phyloP scores from a whole-genome alignment of 2,329 filamentous ascomycete genomes.

The Ceratocystis albifundus region DNA sequence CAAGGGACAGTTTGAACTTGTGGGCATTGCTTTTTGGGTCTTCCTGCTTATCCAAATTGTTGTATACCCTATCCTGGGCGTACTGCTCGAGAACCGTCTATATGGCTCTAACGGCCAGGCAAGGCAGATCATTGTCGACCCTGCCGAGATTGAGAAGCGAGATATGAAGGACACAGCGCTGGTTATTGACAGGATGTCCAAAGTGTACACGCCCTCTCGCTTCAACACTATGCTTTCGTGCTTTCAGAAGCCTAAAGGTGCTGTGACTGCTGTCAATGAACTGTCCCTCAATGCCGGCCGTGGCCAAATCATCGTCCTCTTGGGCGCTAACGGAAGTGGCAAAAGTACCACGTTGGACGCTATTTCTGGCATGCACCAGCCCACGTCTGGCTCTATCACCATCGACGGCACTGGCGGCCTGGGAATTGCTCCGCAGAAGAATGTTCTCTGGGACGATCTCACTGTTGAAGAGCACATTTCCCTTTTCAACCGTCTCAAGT shows the following conservation, averaged over 20 bases:
- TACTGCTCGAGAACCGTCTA: constrained; percentile 58
- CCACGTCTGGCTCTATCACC: constrained; percentile 64
- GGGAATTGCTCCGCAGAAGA: constrained; percentile 84
- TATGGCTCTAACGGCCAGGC: constrained; percentile 62
- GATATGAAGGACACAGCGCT: constrained; percentile 42
- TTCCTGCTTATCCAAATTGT: constrained; percentile 69
- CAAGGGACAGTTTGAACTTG: constrained; percentile 47
- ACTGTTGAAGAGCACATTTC: constrained; percentile 74
- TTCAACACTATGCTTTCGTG: constrained; percentile 34
- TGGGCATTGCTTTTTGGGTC: constrained; percentile 66
- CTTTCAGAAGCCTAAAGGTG: constrained; percentile 26
- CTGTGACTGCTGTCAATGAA: constrained; percentile 67
- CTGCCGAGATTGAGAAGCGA: constrained; percentile 18
- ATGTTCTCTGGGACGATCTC: constrained; percentile 82
- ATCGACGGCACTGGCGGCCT: constrained; percentile 69
- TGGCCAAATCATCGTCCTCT: constrained; percentile 73
- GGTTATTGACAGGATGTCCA: constrained; percentile 60
- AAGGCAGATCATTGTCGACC: constrained; percentile 40
- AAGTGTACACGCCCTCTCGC: constrained; percentile 53
- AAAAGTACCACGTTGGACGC: constrained; percentile 85
- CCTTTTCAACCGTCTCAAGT: constrained; percentile 76
- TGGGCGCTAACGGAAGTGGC: constrained; percentile 82
- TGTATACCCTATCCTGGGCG: constrained; percentile 63
- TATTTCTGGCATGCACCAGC: constrained; percentile 68
- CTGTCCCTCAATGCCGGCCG: constrained; percentile 59